Base-by-base conservation (phyloP, 1,139 yeast species). In the Insectozyma bohioensis region DNA sequence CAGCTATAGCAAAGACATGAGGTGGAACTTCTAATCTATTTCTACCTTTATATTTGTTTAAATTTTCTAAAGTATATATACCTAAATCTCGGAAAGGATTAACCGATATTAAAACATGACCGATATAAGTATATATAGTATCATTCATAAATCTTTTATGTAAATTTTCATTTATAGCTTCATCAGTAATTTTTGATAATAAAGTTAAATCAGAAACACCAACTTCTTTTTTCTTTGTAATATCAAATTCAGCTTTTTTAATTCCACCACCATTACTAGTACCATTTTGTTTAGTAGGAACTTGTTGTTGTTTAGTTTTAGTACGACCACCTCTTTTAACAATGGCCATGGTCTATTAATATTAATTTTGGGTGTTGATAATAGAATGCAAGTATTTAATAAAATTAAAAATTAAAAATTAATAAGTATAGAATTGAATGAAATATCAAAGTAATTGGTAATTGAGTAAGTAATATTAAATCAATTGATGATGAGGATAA, bases 11-110 rank as follows among this genome's bases (percentile, higher is more conserved):
- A 61, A 84, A 94, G 26, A 94, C 98, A 63, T 94, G 99, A 6
- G 99, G 99, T n/a, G 97, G 95, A 21, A 85, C 95, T 60, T 94
- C 99, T 42, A 94, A 69, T 52, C 98, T 72, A 58, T 92, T 94
- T 57, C 90, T 87, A 38, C 96, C 97, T 58, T 81, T 80, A 56
- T 94, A 94, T 29, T 83, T 69, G 40, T 78, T 75, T 49, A 92
- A 66, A 8, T 81, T 79, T 17, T 78, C 81, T 33, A 78, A 82
- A 5, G 97, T 87, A 60, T 94, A 94, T 34, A 94, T 92, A 3
- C 98, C 99, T 52, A 94, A 70, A 56, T 94, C 98, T 46, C 90
- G 79, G 64, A 94, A 94, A 2, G 99, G 99, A 51, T 94, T 94
- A 35, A 94, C 96, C 6, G 97, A 88, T 49, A 94, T 92, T 58